These are phyloP conservation scores for Microdochium trichocladiopsis DNA, from an alignment of 2,329 filamentous ascomycete species.

Conservation along the genomic window DNA sequence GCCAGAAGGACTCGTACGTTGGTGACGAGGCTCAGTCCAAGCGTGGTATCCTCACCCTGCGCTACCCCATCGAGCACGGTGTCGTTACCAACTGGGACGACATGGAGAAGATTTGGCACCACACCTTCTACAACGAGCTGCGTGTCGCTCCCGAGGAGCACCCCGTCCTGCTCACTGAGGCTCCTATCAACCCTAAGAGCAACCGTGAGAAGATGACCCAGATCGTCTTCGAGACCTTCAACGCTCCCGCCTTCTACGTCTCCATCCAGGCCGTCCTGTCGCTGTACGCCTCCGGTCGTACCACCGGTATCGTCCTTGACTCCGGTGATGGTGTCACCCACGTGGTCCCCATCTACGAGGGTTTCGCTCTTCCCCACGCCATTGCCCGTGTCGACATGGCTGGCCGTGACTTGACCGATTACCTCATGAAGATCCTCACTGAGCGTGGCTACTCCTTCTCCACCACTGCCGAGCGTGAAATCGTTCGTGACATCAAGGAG, in stretches of 20 bases:
- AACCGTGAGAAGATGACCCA: constrained; percentile 99
- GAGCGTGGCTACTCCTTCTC: constrained; percentile 99
- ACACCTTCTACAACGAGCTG: constrained; percentile 99
- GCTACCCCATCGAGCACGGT: constrained; percentile 99
- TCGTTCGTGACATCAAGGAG: constrained; percentile 99
- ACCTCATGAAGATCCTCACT: constrained; percentile 99
- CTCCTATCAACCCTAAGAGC: constrained; percentile 99
- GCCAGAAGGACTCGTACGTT: constrained; percentile 99
- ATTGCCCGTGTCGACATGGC: constrained; percentile 99
- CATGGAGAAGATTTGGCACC: constrained; percentile 99
- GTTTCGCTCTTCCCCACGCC: constrained; percentile 99
- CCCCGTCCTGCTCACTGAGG: constrained; percentile 97
- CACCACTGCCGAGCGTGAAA: constrained; percentile 99
- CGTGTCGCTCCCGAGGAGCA: constrained; percentile 99
- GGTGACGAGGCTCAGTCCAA: constrained; percentile 99
- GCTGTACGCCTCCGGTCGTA: constrained; percentile 99
- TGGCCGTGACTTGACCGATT: constrained; percentile 99
- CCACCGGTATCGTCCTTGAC: constrained; percentile 99
- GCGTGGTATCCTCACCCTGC: constrained; percentile 99
- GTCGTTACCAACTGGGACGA: constrained; percentile 99
- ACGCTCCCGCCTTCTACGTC: constrained; percentile 99
- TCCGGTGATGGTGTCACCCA: constrained; percentile 99
- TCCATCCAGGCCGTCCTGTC: constrained; percentile 99
- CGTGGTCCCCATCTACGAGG: constrained; percentile 99
- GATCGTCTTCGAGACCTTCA: constrained; percentile 99